These are phyloP conservation scores for Echites panduratus DNA, from an alignment of 257 asterid species.

Conservation along the genomic window DNA sequence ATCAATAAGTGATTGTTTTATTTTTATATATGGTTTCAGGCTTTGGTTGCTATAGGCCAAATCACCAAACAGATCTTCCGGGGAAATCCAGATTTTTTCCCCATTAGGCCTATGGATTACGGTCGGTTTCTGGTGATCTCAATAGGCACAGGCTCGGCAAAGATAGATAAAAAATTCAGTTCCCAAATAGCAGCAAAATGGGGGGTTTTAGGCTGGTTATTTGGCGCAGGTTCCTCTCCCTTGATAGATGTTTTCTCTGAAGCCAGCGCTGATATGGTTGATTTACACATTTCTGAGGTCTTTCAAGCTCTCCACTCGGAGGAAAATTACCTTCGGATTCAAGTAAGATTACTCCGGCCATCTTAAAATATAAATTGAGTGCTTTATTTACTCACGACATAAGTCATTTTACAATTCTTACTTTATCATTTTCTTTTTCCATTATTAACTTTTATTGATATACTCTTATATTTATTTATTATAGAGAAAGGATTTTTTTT, in stretches of 20 bases:
- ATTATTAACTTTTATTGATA: no score
- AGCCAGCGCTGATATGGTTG: slow-evolving; percentile 47
- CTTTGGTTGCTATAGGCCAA: slow-evolving; percentile 43
- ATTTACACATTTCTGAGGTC: slow-evolving; percentile 30
- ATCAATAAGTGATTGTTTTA: no score
- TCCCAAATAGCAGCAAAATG: slow-evolving; percentile 32
- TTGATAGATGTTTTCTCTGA: slow-evolving; percentile 33
- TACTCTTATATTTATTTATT: no score
- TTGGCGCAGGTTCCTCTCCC: slow-evolving; percentile 25
- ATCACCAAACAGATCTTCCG: slow-evolving; percentile 47
- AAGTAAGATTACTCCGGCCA: slow-evolving; percentile 26
- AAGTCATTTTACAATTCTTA: no score
- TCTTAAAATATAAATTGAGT: no score
- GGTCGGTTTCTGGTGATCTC: not conserved
- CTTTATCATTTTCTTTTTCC: no score
- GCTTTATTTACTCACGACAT: no score
- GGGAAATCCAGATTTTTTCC: slow-evolving; percentile 30
- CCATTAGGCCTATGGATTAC: slow-evolving; percentile 33
- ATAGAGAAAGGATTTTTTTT: no score
- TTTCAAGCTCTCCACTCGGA: slow-evolving; percentile 32
- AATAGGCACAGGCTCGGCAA: slow-evolving; percentile 16
- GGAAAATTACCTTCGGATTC: slow-evolving; percentile 43
- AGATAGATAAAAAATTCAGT: slow-evolving; percentile 22
- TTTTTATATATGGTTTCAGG: not conserved
- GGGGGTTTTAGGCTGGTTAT: slow-evolving; percentile 36